Percentiles rank a stretch among this genome's conserved stretches.
phyloP scores from a whole-genome alignment of 2,329 filamentous ascomycete species.

The Ilyonectria destructans region DNA sequence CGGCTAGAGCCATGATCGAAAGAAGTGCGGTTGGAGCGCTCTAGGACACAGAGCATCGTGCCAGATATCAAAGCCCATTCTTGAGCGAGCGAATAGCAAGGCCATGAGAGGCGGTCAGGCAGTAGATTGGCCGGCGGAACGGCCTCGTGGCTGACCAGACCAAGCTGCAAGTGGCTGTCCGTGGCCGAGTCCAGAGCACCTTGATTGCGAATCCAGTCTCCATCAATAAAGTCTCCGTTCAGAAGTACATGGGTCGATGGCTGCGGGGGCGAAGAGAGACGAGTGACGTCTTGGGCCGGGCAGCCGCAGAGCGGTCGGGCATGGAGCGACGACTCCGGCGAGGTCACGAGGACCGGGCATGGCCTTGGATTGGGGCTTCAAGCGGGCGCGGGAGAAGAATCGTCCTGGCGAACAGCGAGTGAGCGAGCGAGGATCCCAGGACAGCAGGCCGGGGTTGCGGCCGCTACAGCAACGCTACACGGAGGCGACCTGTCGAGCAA shows the following conservation, averaged over 20 bases:
- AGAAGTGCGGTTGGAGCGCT: slow-evolving; percentile 32
- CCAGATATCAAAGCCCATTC: slow-evolving; percentile 33
- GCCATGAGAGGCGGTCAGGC: slow-evolving; percentile 46
- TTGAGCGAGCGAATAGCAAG: slow-evolving; percentile 41
- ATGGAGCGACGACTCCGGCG: slow-evolving; percentile 29
- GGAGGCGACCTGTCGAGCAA: slow-evolving; percentile 6
- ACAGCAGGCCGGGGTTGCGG: slow-evolving; percentile 20
- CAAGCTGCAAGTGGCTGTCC: slow-evolving; percentile 42
- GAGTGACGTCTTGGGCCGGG: slow-evolving; percentile 42
- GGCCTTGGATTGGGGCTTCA: slow-evolving; percentile 30
- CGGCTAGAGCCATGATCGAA: slow-evolving; percentile 31
- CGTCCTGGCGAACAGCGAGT: slow-evolving; percentile 25
- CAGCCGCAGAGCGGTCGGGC: slow-evolving; percentile 37
- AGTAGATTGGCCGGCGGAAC: slow-evolving; percentile 44
- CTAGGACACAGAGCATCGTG: slow-evolving; percentile 32
- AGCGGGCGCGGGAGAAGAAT: slow-evolving; percentile 32
- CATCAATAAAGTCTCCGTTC: slow-evolving; percentile 35
- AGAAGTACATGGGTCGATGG: slow-evolving; percentile 38
- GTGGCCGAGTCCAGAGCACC: slow-evolving; percentile 42
- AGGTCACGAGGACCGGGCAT: slow-evolving; percentile 42
- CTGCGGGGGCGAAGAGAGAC: slow-evolving; percentile 32
- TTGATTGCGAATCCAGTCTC: slow-evolving; percentile 38
- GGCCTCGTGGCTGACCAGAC: slow-evolving; percentile 37
- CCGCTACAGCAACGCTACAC: slow-evolving; percentile 33
- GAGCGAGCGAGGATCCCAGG: slow-evolving; percentile 9